A percentile compares a stretch with the other conserved stretches of the same genome.
Conservation (phyloP, 2,329 filamentous ascomycete species). For the Cladophialophora exuberans region DNA sequence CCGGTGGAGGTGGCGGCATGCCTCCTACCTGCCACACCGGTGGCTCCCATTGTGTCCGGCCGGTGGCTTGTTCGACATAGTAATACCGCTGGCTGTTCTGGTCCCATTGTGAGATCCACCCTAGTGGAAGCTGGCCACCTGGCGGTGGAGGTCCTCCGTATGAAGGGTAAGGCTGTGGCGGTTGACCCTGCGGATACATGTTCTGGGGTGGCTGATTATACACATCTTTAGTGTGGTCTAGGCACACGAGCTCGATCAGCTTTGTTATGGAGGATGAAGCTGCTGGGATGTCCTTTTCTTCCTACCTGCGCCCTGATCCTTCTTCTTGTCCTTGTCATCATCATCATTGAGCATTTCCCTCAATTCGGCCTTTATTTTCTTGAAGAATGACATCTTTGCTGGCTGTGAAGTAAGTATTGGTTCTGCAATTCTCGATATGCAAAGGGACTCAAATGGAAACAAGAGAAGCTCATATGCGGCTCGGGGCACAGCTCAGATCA, state of each 20-base stretch:
- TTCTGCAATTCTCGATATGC: not conserved
- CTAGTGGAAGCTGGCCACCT: conserved; percentile 43
- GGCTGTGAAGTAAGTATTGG: not conserved
- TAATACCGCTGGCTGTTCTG: conserved; percentile 50
- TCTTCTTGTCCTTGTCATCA: conserved; percentile 20
- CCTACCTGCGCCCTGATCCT: conserved; percentile 6
- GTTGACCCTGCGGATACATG: not conserved
- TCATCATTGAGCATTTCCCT: conserved; percentile 30
- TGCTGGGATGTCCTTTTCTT: not conserved
- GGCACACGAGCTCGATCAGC: not conserved
- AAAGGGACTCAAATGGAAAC: not conserved
- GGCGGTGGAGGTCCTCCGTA: conserved; percentile 12
- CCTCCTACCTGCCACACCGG: conserved; percentile 36
- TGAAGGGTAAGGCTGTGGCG: conserved; percentile 3
- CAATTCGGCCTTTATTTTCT: conserved; percentile 28
- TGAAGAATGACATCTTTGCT: conserved; percentile 25
- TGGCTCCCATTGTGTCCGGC: conserved; percentile 53
- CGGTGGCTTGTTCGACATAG: conserved; percentile 53
- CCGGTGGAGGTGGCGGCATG: conserved; percentile 1
- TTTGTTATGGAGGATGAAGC: not conserved
- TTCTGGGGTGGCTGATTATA: not conserved
- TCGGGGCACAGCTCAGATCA: too few species aligned
- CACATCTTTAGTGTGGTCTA: not conserved
- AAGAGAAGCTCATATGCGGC: too few species aligned
- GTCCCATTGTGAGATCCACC: conserved; percentile 53